These are phyloP conservation scores for Leishmania turanica DNA, from an alignment of 208 protist species.

Conservation along the genomic window DNA sequence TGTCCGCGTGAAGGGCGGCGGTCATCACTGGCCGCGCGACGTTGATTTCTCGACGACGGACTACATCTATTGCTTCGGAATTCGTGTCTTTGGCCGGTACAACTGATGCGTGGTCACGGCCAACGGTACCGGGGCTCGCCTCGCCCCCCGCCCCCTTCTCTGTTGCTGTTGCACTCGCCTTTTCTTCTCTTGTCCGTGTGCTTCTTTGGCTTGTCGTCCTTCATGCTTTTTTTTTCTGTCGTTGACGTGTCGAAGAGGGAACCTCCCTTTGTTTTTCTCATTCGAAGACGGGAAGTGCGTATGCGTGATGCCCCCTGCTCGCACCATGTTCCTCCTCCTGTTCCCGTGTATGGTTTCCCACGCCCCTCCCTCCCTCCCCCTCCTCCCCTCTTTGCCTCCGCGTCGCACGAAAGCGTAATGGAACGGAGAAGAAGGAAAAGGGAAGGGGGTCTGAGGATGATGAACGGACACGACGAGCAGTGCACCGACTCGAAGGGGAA, in stretches of 20 bases:
- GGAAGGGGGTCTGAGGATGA: too few relatives aligned
- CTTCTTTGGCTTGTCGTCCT: neutral
- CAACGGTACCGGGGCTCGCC: neutral
- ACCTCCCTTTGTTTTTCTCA: neutral
- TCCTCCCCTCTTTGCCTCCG: too few relatives aligned
- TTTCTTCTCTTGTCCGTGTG: neutral
- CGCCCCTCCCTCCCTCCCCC: too few relatives aligned
- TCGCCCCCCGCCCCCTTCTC: neutral
- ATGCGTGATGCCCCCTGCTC: neutral
- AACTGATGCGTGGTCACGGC: neutral
- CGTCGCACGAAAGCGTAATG: too few relatives aligned
- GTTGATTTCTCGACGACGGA: constrained; percentile 66
- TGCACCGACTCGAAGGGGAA: too few relatives aligned
- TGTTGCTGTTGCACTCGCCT: neutral
- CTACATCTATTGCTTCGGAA: constrained; percentile 68
- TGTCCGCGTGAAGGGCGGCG: constrained; percentile 42
- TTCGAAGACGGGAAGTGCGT: neutral
- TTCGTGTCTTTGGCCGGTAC: constrained; percentile 44
- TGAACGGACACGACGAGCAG: too few relatives aligned
- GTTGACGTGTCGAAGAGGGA: neutral
- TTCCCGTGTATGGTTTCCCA: neutral
- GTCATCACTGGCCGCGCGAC: constrained; percentile 58
- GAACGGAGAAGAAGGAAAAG: too few relatives aligned
- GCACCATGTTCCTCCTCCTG: neutral
- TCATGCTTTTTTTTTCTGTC: constrained; percentile 7